phyloP scores from a whole-genome alignment of 1,284 basidiomycete genomes.

The Abortiporus biennis region DNA sequence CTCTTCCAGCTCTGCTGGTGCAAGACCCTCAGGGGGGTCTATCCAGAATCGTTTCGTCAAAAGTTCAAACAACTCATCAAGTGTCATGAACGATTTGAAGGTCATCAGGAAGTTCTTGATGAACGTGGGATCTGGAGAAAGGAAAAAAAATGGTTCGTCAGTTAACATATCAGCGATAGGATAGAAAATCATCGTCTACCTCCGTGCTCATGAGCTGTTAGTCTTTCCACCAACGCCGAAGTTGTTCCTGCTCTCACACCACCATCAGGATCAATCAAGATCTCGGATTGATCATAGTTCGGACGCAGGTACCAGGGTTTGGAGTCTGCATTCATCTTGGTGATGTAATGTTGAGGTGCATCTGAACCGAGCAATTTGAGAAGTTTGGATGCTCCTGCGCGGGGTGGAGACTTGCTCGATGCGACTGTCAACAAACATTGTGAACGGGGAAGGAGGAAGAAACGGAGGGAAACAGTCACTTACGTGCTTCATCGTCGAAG shows the following conservation, averaged over 20 bases:
- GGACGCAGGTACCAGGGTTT: conserved; percentile 86
- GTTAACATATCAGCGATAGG: conserved; percentile 1
- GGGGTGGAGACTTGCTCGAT: conserved; percentile 26
- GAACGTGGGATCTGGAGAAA: conserved; percentile 66
- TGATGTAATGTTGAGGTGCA: conserved; percentile 40
- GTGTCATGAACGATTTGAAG: conserved; percentile 91
- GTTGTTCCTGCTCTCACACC: conserved; percentile 86
- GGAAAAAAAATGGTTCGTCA: not conserved
- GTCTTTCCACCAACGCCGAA: conserved; percentile 77
- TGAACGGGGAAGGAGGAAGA: not conserved
- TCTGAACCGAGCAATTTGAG: conserved; percentile 77
- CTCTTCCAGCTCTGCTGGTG: conserved; percentile 59
- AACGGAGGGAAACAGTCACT: conserved; percentile 21
- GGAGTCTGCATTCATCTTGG: conserved; percentile 44
- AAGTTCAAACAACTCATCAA: conserved; percentile 83
- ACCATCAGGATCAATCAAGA: conserved; percentile 80
- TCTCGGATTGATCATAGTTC: conserved; percentile 75
- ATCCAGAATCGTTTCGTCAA: conserved; percentile 84
- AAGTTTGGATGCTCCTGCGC: conserved; percentile 50
- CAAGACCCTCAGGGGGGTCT: conserved; percentile 67
- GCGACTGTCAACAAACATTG: conserved; percentile 10
- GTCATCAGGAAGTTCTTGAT: conserved; percentile 95
- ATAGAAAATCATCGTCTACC: conserved; percentile 40
- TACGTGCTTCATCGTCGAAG: conserved; percentile 30
- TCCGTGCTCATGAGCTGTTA: conserved; percentile 85